Base-by-base conservation (phyloP, 257 asterid species). In the Buddleja alternifolia region DNA sequence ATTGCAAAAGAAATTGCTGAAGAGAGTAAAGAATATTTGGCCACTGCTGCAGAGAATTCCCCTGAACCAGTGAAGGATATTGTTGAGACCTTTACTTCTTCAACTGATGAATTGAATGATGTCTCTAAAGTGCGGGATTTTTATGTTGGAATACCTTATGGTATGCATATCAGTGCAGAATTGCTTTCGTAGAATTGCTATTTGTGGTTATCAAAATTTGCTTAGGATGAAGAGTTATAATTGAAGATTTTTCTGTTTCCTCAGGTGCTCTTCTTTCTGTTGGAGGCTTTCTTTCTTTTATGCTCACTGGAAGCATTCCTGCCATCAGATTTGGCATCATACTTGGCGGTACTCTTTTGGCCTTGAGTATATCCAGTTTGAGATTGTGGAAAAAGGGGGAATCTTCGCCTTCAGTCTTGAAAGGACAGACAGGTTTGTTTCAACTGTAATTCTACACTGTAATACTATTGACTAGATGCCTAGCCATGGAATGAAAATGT, bases 91-190 rank as follows among this genome's bases (percentile, higher is more conserved):
- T 92, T 90, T 75, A 68, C 87, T 70, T 70, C 89, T 57, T 85
- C 98, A 40, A 29, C 75, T 34, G 88, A 87, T 71, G 92, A 84
- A 73, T 62, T 85, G 37, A 79, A 70, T 3, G 95, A 92, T 4
- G 69, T 84, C 46, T 84, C 94, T n/a, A 78, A 86, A 81, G 74
- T 88, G 53, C 89, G 88, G 44, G 97, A 90, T 75, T 90, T 90
- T 71, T 78, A 87, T 73, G 83, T 92, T 52, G 98, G 98, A 71
- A 85, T 92, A 79, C 97, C 98, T 56, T 92, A 92, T 66, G 98
- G 97, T 92, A 81, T 64, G 88, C 34, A 20, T 56, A 17, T 45
- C 7, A 42, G 21, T 29, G 34, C 64, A 64, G 41, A 15, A 11
- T 48, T 51, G 37, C 10, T 47, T 54, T 58, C 42, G 7, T 51